A percentile compares a stretch with the other conserved stretches of the same genome.
Evolutionary conservation across 2,329 filamentous ascomycete genomes (phyloP).

Genomic region (Fusarium nanum): DNA sequence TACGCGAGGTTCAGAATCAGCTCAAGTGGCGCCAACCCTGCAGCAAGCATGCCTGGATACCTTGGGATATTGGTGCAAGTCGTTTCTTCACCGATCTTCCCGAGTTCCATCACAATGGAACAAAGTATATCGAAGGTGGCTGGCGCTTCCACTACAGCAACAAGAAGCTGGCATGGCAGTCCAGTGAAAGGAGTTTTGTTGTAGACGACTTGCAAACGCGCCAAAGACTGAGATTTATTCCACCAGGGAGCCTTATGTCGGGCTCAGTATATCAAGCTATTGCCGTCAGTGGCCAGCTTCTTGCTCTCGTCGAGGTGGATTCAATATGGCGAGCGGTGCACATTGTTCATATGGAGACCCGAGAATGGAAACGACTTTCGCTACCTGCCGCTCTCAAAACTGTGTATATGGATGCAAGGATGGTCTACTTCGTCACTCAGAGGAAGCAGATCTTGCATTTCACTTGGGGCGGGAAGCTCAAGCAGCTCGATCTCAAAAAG

Average conservation of each 20-base stretch:
- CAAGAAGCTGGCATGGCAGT: conserved; percentile 47
- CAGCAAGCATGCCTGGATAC: conserved; percentile 6
- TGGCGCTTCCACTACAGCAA: conserved; percentile 39
- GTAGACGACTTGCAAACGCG: conserved; percentile 42
- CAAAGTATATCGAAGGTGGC: not conserved
- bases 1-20: conserved; percentile 16
- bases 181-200: conserved; percentile 30
- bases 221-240: conserved; percentile 36
- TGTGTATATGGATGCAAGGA: conserved; percentile 37
- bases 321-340: not conserved
- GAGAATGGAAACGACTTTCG: conserved; percentile 33
- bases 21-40: conserved; percentile 26
- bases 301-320: conserved; percentile 23
- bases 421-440: conserved; percentile 37
- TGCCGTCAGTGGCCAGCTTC: conserved; percentile 37
- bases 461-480: conserved; percentile 34
- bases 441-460: conserved; percentile 40
- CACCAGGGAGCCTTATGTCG: conserved; percentile 29
- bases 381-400: conserved; percentile 32
- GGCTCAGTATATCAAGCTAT: conserved; percentile 31
- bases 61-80: conserved; percentile 32
- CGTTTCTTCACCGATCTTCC: conserved; percentile 3
- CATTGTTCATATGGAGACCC: conserved; percentile 35
- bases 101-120: not conserved
- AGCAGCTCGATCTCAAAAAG: conserved; percentile 27